Evolutionary conservation across 768 basidiomycete species (phyloP), one percentile per base, ranked within the genome.

Genomic region (Plicaturopsis crispa): DNA sequence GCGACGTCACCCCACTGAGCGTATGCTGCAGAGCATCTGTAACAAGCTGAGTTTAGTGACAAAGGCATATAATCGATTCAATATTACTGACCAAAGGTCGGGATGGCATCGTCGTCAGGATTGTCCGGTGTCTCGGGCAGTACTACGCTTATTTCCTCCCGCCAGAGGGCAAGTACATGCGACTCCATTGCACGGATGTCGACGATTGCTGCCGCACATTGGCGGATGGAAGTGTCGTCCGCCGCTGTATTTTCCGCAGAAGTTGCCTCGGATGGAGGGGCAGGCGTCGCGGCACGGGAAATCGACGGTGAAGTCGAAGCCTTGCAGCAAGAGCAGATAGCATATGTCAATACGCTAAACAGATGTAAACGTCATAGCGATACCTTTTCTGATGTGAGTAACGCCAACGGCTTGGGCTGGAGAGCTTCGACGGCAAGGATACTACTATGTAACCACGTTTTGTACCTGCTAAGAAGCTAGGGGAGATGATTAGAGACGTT

Each of bases 401-500:
- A n/a, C n/a, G n/a, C n/a, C n/a, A n/a, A n/a, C n/a, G n/a, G 47
- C 46, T 41, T 63, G 71, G 12, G 52, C 43, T 6, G 58, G 47
- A n/a, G n/a, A 16, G 56, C 49, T 24, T 80, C 75, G 7, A 63
- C 47, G 21, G 57, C 50, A 11, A 72, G 67, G 24, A 82, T 54
- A 21, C 53, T 68, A 23, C 62, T 64, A 45, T 80, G 73, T n/a
- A 97, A 59, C 87, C 90, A 94, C 22, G 70, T 72, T 40, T 63
- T 74, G 53, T 88, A 91, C 39, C 91, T 72, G 48, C 80, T 84
- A 36, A 93, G 49, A 42, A 96, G 78, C 89, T 93, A 41, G 23
- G 6, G 21, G 28, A 28, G 33, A 22, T 19, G 8, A 28, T 28
- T 8, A 28, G 26, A n/a, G n/a, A n/a, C 26, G 8, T 28, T 14